Base-by-base conservation (phyloP, 2,329 filamentous ascomycete genomes). In the Scedosporium boydii region DNA sequence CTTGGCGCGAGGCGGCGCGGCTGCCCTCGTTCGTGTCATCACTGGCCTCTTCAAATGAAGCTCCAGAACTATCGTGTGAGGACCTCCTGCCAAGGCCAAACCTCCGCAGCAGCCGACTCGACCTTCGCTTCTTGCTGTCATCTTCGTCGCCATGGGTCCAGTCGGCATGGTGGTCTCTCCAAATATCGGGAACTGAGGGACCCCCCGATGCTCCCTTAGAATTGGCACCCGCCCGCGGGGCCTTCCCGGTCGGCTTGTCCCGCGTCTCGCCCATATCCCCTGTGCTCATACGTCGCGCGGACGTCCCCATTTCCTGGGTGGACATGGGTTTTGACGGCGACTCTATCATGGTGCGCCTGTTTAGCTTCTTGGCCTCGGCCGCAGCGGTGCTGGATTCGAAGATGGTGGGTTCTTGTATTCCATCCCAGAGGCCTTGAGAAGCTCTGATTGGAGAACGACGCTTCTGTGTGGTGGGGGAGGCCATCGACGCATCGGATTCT, bases 71-170 rank as follows among this genome's bases (percentile, higher is more conserved):
- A 61, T 69, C 71, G 6, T 41, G 27, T 7, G 44, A 53, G 60
- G 73, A 66, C 53, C 72, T 73, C 14, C 55, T 14, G 18, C 27
- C 27, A 16, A 58, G 55, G 4, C 55, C 79, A 46, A 73, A 74
- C 67, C 76, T 81, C 56, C 73, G 70, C 59, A 81, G 68, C 57
- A 62, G 65, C 61, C 41, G 66, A 34, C 44, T 59, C 58, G 46
- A 62, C 57, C 53, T 66, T 64, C 42, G 64, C 61, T 60, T 57
- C 66, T 65, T 67, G 65, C 67, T 64, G 63, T 65, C 58, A 16
- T 67, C 59, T 70, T 85, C 80, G 65, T 85, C 83, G 67, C 77
- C 80, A 69, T 86, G 83, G 34, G 81, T 80, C 84, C 84, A 87
- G 69, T 86, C 82, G 62, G 80, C 78, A 38, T 78, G 74, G 66